Conservation (phyloP, 352 stramenopile species). For the Globisporangium orthogonon region DNA sequence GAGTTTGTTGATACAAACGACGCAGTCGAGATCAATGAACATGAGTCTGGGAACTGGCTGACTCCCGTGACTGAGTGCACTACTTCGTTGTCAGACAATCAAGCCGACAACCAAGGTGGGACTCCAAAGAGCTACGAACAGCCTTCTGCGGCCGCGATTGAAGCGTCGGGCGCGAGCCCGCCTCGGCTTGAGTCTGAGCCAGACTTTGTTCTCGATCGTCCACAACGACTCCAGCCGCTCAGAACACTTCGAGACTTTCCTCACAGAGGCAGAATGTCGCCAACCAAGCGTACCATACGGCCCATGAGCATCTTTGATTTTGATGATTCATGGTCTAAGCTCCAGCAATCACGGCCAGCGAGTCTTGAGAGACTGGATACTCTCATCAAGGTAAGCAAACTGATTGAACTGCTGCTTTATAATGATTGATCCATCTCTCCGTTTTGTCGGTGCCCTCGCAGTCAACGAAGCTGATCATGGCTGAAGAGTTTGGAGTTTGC, state of each 20-base stretch:
- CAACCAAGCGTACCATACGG: background rate
- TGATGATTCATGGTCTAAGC: conserved; percentile 9
- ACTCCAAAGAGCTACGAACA: background rate
- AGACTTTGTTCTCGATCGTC: conserved; percentile 9
- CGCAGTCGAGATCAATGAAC: background rate
- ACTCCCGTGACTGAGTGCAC: background rate
- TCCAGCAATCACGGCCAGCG: conserved; percentile 5
- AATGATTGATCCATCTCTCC: background rate
- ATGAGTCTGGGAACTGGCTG: background rate
- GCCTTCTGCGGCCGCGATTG: background rate
- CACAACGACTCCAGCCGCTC: background rate
- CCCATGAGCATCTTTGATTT: conserved; percentile 13
- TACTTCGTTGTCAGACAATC: background rate
- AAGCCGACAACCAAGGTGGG: background rate
- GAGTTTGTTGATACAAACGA: background rate
- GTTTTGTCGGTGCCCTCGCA: background rate
- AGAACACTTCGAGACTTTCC: background rate
- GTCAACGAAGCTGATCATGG: conserved; percentile 5
- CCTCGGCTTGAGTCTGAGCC: background rate
- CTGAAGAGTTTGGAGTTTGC: conserved; percentile 4
- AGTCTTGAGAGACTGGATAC: conserved; percentile 4
- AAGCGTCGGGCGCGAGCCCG: background rate
- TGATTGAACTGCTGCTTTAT: background rate
- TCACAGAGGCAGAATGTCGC: conserved; percentile 1
- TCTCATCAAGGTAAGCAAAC: conserved; percentile 8